phyloP scores from a whole-genome alignment of 73 alveolate genomes.

The Breviolum minutum region DNA sequence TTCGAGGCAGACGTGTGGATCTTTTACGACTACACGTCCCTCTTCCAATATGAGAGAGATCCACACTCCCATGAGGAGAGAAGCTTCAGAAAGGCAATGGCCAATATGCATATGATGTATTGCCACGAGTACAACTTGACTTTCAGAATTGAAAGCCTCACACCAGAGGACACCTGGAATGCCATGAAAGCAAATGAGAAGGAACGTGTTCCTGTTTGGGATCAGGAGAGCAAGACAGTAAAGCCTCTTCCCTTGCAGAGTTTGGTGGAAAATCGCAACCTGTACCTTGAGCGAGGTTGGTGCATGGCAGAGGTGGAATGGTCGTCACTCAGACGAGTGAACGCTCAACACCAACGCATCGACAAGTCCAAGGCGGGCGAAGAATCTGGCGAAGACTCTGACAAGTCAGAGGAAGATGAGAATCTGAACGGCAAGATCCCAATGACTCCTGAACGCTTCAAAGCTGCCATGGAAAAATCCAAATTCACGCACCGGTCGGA shows the following conservation, averaged over 20 bases:
- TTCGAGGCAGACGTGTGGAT: background rate
- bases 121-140: background rate
- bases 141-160: background rate
- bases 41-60: constrained; percentile 1
- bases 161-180: background rate
- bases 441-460: background rate
- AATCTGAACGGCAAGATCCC: background rate
- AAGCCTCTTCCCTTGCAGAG: background rate
- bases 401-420: background rate
- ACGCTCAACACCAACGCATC: background rate
- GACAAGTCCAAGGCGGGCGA: no score
- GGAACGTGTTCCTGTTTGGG: background rate
- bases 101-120: background rate
- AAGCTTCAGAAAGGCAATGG: background rate
- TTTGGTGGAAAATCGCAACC: background rate
- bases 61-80: background rate
- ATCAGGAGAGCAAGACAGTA: background rate
- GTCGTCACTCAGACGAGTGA: background rate
- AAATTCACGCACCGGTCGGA: constrained; percentile 49
- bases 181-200: background rate
- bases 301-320: constrained; percentile 27
- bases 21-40: constrained; percentile 14
- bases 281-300: background rate
- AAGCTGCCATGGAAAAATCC: background rate
- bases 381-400: no score